These are phyloP conservation scores for Sphenostylis stenocarpa DNA, from an alignment of 306 rosid genomes.

Conservation along the genomic window DNA sequence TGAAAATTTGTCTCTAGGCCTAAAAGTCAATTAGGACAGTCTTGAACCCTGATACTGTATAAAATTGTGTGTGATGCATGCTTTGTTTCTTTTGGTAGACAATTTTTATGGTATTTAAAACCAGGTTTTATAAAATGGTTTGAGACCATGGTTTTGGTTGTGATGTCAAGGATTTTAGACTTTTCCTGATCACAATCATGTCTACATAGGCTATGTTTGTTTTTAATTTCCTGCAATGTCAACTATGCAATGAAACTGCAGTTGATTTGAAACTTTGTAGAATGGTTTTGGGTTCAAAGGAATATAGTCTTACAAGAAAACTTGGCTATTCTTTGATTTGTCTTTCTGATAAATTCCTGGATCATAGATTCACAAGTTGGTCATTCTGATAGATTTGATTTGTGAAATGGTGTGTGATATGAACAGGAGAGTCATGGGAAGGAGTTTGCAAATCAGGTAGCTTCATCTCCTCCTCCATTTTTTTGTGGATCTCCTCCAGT, in stretches of 20 bases:
- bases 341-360: background rate
- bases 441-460: constrained; percentile 48
- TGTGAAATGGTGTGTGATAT: constrained; percentile 13
- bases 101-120: background rate
- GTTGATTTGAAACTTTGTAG: background rate
- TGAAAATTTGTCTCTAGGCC: background rate
- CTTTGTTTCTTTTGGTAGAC: background rate
- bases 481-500: constrained; percentile 85
- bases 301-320: background rate
- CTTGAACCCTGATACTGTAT: background rate
- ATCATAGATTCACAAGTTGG: no score
- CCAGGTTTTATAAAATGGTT: background rate
- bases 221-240: background rate
- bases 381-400: background rate
- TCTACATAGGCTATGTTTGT: background rate
- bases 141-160: background rate
- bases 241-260: background rate
- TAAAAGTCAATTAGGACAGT: background rate
- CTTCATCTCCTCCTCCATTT: constrained; percentile 85
- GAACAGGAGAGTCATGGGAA: constrained; percentile 62
- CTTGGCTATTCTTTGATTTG: background rate
- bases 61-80: background rate
- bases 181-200: background rate
- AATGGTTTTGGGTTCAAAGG: background rate
- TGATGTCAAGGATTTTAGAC: background rate